These are phyloP conservation scores for Colletotrichum sp. DNA, from an alignment of 2,329 filamentous ascomycete species.

Conservation along the genomic window DNA sequence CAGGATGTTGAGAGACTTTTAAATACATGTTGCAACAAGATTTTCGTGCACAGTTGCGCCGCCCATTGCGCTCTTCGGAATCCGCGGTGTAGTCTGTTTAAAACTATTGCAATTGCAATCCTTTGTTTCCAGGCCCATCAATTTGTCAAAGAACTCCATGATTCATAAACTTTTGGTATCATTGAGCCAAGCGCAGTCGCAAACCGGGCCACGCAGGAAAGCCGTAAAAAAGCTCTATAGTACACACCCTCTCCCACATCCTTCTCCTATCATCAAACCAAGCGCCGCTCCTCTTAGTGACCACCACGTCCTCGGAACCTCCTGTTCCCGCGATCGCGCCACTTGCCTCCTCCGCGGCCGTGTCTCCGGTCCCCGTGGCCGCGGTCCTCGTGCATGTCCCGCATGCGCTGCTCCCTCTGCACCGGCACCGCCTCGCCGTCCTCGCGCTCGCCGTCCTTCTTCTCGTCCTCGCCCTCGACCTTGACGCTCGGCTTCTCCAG, in stretches of 20 bases:
- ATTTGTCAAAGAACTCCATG: not conserved
- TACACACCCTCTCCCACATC: not conserved
- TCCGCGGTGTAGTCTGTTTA: not conserved
- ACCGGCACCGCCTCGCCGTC: slow-evolving; percentile 38
- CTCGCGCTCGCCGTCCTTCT: slow-evolving; percentile 58
- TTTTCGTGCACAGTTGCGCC: not conserved
- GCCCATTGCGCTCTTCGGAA: not conserved
- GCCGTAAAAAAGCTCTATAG: not conserved
- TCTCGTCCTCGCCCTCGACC: slow-evolving; percentile 65
- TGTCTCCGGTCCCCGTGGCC: slow-evolving; percentile 33
- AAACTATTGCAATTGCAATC: not conserved
- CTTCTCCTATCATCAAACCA: not conserved
- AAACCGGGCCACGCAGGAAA: not conserved
- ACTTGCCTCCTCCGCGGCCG: slow-evolving; percentile 35
- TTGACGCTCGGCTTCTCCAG: slow-evolving; percentile 78
- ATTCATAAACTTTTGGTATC: not conserved
- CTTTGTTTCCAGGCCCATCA: not conserved
- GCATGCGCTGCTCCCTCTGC: slow-evolving; percentile 32
- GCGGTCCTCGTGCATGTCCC: slow-evolving; percentile 43
- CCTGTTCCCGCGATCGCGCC: slow-evolving; percentile 31
- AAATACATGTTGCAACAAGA: not conserved
- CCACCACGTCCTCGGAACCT: slow-evolving; percentile 36
- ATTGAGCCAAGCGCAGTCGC: not conserved
- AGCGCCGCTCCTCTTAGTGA: not conserved
- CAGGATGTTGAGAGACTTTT: not conserved